Evolutionary conservation across 352 stramenopile species (phyloP).

Genomic region (Globisporangium canariense): DNA sequence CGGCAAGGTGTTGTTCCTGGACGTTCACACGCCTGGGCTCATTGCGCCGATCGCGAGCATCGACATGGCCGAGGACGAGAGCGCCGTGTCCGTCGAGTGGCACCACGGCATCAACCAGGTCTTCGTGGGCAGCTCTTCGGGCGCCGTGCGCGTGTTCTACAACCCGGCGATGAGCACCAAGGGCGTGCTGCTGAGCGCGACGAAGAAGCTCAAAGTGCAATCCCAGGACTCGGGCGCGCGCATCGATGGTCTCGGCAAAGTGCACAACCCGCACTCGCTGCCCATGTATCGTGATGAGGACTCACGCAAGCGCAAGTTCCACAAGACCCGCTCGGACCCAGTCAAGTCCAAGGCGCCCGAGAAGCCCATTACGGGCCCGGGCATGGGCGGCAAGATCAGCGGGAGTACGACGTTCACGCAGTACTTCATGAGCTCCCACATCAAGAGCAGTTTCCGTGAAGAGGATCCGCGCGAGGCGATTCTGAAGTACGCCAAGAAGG

Average conservation of each 20-base stretch:
- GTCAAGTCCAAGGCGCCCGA: conserved; percentile 74
- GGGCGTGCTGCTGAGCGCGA: conserved; percentile 76
- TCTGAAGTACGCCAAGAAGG: conserved; percentile 80
- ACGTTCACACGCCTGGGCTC: conserved; percentile 60
- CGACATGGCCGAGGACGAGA: conserved; percentile 78
- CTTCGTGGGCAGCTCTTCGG: conserved; percentile 69
- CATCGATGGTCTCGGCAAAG: conserved; percentile 63
- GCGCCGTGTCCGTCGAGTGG: conserved; percentile 81
- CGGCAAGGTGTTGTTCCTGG: conserved; percentile 68
- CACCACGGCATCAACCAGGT: conserved; percentile 82
- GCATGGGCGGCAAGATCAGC: conserved; percentile 76
- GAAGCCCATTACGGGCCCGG: conserved; percentile 68
- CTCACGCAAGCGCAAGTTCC: conserved; percentile 66
- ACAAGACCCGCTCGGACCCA: conserved; percentile 63
- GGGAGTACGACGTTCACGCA: conserved; percentile 84
- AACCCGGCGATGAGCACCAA: conserved; percentile 67
- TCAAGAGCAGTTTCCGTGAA: conserved; percentile 82
- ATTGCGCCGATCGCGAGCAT: conserved; percentile 52
- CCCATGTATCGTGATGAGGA: conserved; percentile 80
- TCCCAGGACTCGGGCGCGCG: conserved; percentile 54
- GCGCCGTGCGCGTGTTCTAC: conserved; percentile 68
- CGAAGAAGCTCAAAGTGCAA: conserved; percentile 70
- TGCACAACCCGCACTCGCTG: conserved; percentile 76
- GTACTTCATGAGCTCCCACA: conserved; percentile 86
- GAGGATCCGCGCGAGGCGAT: conserved; percentile 86